Percentiles rank a stretch among this genome's conserved stretches.
Conservation (phyloP, 2,329 filamentous ascomycete species). For the Sporothrix variecibatus region DNA sequence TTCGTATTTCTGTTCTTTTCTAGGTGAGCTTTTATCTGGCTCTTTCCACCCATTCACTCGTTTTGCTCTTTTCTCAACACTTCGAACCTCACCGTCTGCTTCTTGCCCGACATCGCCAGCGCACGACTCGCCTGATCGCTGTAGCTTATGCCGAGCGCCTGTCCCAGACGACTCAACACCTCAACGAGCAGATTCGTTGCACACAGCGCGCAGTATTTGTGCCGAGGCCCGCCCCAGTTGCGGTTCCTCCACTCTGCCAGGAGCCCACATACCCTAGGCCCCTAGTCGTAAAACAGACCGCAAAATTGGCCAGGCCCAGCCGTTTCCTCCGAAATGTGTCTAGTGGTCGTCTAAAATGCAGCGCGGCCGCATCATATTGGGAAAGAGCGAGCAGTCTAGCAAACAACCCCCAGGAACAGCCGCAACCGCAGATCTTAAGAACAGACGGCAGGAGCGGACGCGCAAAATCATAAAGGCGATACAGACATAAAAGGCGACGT, state of each 20-base stretch:
- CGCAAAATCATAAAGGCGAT: not conserved
- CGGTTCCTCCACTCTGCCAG: not conserved
- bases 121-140: slow-evolving; percentile 10
- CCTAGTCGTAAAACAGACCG: not conserved
- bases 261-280: not conserved
- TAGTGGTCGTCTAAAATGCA: not conserved
- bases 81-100: not conserved
- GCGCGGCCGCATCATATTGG: not conserved
- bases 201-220: slow-evolving; percentile 10
- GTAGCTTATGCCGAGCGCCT: slow-evolving; percentile 18
- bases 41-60: not conserved
- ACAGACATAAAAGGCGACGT: not conserved
- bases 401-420: not conserved
- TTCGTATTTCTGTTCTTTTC: not conserved
- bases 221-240: slow-evolving; percentile 16
- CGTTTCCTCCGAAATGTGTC: slow-evolving; percentile 9
- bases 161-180: not conserved
- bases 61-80: not conserved
- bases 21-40: not conserved
- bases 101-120: slow-evolving; percentile 13
- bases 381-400: not conserved
- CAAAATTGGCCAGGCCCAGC: slow-evolving; percentile 7
- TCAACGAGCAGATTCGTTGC: not conserved
- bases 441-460: not conserved
- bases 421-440: not conserved